Conservation (phyloP, 192 early-diverging fungal genomes). For the Chytriomyces confervae region DNA sequence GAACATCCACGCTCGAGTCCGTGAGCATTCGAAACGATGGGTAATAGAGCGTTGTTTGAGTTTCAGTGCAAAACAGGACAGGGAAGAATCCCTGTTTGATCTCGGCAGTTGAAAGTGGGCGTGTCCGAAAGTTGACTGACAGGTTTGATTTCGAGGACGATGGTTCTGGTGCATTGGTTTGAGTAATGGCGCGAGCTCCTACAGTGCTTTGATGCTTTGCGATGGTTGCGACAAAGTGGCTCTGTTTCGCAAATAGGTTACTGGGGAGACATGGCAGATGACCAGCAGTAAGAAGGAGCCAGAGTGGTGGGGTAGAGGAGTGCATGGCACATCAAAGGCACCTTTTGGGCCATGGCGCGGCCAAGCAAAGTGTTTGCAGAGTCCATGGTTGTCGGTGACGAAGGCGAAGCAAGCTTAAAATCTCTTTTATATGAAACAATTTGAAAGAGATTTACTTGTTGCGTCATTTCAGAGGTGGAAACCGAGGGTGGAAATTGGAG, state of each 20-base stretch:
- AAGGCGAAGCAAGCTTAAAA: too few species aligned
- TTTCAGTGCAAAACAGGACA: slow-evolving; percentile 14
- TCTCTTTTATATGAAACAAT: too few species aligned
- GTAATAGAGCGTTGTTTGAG: slow-evolving; percentile 21
- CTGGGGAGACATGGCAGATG: too few species aligned
- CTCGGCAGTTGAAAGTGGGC: slow-evolving; percentile 3
- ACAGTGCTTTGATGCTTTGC: slow-evolving; percentile 9
- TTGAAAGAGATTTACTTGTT: too few species aligned
- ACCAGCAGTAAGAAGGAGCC: neutral
- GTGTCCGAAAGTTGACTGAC: slow-evolving; percentile 29
- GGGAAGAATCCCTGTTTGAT: slow-evolving; percentile 12
- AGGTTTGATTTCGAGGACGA: neutral
- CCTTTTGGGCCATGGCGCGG: slow-evolving; percentile 24
- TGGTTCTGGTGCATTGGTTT: neutral
- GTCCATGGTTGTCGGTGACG: too few species aligned
- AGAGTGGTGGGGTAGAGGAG: neutral
- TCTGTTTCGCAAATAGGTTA: neutral
- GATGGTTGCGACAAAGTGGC: slow-evolving; percentile 5
- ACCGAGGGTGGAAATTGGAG: too few species aligned
- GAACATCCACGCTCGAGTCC: slow-evolving; percentile 23
- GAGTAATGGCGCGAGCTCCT: too few species aligned
- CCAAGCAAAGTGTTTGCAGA: neutral
- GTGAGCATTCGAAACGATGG: slow-evolving; percentile 24
- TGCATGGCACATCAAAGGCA: neutral
- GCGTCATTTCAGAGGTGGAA: too few species aligned